phyloP scores from a whole-genome alignment of 2,329 filamentous ascomycete genomes.

The Aspergillus uvarum region DNA sequence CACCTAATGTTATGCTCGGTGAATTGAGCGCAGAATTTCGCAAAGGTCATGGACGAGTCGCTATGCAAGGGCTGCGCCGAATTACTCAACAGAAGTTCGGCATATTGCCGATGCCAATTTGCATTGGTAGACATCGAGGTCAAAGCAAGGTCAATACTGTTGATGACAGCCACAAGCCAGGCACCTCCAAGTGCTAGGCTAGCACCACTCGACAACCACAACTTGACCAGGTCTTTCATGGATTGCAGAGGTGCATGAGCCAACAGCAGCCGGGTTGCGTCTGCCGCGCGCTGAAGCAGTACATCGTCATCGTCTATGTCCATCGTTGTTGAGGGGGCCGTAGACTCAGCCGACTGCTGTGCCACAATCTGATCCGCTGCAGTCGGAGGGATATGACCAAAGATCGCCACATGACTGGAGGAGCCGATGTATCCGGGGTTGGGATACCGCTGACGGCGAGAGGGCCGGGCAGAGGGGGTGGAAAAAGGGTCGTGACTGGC shows the following conservation, averaged over 20 bases:
- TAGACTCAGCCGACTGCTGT: no score
- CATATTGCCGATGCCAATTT: constrained; percentile 1
- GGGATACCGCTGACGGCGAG: constrained; percentile 27
- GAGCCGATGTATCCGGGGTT: constrained; percentile 31
- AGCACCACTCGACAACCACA: constrained; percentile 28
- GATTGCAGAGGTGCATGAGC: constrained; percentile 17
- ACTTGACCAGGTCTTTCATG: constrained; percentile 18
- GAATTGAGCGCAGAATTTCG: constrained; percentile 25
- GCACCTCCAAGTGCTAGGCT: constrained; percentile 28
- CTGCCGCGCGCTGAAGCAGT: constrained; percentile 26
- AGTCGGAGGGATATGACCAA: constrained; percentile 28
- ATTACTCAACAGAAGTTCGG: not conserved
- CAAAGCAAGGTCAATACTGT: not conserved
- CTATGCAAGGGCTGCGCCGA: not conserved
- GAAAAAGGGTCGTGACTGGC: not conserved
- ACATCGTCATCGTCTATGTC: constrained; percentile 20
- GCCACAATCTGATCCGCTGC: not conserved
- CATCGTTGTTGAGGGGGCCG: no score
- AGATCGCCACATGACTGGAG: constrained; percentile 32
- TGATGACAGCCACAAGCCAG: not conserved
- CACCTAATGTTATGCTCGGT: constrained; percentile 34
- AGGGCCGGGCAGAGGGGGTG: constrained; percentile 18
- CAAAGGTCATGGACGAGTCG: constrained; percentile 15
- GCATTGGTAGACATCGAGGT: not conserved
- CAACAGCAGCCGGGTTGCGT: constrained; percentile 25